phyloP scores from a whole-genome alignment of 441 rosid genomes.

The Mallotus repandus region DNA sequence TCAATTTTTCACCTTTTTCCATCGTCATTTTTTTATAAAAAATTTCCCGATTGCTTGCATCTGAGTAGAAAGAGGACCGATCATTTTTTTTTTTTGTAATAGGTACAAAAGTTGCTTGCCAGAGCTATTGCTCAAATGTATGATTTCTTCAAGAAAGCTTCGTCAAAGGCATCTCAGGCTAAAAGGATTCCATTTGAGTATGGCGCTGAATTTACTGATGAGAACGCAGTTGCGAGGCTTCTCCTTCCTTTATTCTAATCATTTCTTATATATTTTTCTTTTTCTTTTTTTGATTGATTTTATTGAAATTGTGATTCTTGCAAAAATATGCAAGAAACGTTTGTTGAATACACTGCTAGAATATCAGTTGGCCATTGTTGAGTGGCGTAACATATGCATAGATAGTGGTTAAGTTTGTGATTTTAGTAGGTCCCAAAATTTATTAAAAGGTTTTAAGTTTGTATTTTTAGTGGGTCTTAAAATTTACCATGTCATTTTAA shows the following conservation, averaged over 20 bases:
- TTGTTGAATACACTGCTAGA: conserved; percentile 93
- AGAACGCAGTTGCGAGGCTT: conserved; percentile 42
- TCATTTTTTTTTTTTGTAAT: conserved; percentile 12
- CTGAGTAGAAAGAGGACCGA: not conserved
- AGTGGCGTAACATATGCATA: conserved; percentile 94
- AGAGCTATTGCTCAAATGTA: conserved; percentile 48
- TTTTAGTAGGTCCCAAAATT: no score
- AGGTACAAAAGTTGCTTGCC: conserved; percentile 84
- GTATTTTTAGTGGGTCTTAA: no score
- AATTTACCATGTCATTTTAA: no score
- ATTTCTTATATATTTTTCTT: no score
- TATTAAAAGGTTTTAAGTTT: no score
- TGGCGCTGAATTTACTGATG: conserved; percentile 35
- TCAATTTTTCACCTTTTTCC: not conserved
- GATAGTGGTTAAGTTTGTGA: conserved; percentile 37
- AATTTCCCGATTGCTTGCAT: not conserved
- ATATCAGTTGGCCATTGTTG: conserved; percentile 86
- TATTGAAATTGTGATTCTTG: conserved; percentile 6
- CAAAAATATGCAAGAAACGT: conserved; percentile 62
- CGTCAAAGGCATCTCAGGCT: conserved; percentile 38
- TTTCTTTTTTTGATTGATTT: no score
- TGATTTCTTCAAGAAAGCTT: conserved; percentile 36
- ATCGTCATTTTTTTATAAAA: not conserved
- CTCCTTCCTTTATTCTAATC: conserved; percentile 50
- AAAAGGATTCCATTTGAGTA: conserved; percentile 43